A percentile compares a stretch with the other conserved stretches of the same genome.
phyloP scores from a whole-genome alignment of 257 asterid genomes.

The Coffea eugenioides region DNA sequence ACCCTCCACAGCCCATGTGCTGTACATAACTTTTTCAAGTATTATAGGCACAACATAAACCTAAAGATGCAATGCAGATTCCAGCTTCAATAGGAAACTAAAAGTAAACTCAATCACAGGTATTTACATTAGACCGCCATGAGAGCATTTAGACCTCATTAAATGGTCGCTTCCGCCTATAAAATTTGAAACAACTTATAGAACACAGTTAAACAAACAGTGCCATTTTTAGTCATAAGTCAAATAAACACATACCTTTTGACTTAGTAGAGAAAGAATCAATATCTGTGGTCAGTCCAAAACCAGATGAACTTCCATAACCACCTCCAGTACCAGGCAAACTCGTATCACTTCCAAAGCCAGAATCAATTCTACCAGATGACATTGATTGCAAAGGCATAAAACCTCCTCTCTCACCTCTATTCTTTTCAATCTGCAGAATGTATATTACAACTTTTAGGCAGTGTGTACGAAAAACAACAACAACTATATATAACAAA shows the following conservation, averaged over 20 bases:
- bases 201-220: neutral
- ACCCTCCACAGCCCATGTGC: neutral
- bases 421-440: constrained; percentile 66
- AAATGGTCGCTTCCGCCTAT: neutral
- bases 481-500: neutral
- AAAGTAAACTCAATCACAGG: neutral
- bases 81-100: neutral
- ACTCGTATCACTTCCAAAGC: constrained; percentile 70
- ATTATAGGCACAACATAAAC: neutral
- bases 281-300: constrained; percentile 60
- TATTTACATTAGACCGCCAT: neutral
- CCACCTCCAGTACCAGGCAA: constrained; percentile 54
- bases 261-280: constrained; percentile 65
- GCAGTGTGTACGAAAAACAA: neutral
- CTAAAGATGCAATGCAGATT: neutral
- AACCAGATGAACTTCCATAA: constrained; percentile 59
- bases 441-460: neutral
- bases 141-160: neutral
- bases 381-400: constrained; percentile 73
- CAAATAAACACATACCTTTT: constrained; percentile 51
- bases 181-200: neutral
- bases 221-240: neutral
- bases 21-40: neutral
- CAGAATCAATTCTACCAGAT: constrained; percentile 67
- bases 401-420: constrained; percentile 72